Conservation (phyloP, 441 rosid genomes). For the Jatropha multifida region DNA sequence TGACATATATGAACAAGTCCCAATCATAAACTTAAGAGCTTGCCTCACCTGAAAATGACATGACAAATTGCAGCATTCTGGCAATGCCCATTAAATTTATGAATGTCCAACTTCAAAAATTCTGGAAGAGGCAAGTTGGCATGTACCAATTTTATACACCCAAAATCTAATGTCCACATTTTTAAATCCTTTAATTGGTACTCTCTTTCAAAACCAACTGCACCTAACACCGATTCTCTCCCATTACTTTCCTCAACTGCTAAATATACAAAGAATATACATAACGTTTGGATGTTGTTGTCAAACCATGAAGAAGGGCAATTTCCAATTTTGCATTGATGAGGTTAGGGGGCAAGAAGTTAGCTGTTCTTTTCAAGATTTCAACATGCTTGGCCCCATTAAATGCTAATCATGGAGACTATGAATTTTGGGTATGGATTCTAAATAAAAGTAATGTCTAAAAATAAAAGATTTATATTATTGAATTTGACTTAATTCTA, state of each 20-base stretch:
- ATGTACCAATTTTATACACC: neutral
- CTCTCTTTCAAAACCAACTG: conserved; percentile 22
- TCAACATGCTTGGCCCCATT: conserved; percentile 20
- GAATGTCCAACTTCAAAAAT: neutral
- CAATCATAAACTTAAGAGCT: conserved; percentile 5
- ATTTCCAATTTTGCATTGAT: conserved; percentile 2
- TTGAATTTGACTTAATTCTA: no score
- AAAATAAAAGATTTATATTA: no score
- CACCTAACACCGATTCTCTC: conserved; percentile 22
- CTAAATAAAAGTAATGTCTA: neutral
- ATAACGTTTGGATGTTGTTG: neutral
- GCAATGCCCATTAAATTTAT: neutral
- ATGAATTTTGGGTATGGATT: no score
- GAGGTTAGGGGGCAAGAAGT: conserved; percentile 16
- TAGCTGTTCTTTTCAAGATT: conserved; percentile 30
- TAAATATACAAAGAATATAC: conserved; percentile 4
- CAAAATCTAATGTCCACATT: neutral
- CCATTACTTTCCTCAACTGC: conserved; percentile 26
- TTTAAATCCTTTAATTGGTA: neutral
- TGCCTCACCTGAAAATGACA: neutral
- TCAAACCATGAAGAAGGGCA: conserved; percentile 4
- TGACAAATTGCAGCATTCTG: neutral
- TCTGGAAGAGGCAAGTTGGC: neutral
- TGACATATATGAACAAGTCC: neutral
- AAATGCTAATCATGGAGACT: neutral